Conservation (phyloP, 2,329 filamentous ascomycete genomes). For the Chaetomium sp. region DNA sequence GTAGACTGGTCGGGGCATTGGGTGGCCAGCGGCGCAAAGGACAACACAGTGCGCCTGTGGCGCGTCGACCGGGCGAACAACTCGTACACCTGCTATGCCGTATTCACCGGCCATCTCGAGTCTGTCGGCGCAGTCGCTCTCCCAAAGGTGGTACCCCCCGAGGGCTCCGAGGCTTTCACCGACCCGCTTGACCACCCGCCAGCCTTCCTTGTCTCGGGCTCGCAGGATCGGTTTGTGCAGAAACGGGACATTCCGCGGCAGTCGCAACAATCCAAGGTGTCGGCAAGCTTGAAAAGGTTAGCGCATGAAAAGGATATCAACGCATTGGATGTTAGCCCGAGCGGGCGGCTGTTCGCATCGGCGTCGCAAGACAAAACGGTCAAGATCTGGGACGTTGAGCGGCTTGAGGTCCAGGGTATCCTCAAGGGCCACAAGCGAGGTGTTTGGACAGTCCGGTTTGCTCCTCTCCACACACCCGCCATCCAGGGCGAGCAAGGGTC, state of each 20-base stretch:
- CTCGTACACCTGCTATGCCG: conserved; percentile 48
- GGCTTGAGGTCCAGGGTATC: conserved; percentile 86
- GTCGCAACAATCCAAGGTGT: conserved; percentile 42
- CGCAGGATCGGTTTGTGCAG: conserved; percentile 92
- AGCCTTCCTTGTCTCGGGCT: conserved; percentile 80
- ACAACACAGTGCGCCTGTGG: conserved; percentile 92
- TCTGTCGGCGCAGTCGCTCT: conserved; percentile 86
- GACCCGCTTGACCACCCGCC: conserved; percentile 76
- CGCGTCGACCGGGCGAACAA: conserved; percentile 68
- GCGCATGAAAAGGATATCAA: conserved; percentile 99
- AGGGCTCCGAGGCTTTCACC: conserved; percentile 62
- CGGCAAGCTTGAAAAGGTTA: conserved; percentile 75
- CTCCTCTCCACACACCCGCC: conserved; percentile 67
- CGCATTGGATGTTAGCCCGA: conserved; percentile 73
- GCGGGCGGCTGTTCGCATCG: conserved; percentile 79
- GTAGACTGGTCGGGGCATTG: conserved; percentile 96
- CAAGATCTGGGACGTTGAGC: conserved; percentile 90
- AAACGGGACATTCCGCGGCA: conserved; percentile 74
- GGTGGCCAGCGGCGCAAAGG: conserved; percentile 93
- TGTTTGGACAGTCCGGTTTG: conserved; percentile 92
- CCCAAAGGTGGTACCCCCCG: conserved; percentile 61
- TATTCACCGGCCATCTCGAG: conserved; percentile 86
- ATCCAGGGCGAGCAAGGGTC: conserved; percentile 63
- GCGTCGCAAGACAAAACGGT: conserved; percentile 95
- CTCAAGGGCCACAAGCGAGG: conserved; percentile 88